A percentile compares a stretch with the other conserved stretches of the same genome.
These are phyloP conservation scores for Nigrospora sphaerica DNA, from an alignment of 2,329 filamentous ascomycete genomes.

Conservation along the genomic window DNA sequence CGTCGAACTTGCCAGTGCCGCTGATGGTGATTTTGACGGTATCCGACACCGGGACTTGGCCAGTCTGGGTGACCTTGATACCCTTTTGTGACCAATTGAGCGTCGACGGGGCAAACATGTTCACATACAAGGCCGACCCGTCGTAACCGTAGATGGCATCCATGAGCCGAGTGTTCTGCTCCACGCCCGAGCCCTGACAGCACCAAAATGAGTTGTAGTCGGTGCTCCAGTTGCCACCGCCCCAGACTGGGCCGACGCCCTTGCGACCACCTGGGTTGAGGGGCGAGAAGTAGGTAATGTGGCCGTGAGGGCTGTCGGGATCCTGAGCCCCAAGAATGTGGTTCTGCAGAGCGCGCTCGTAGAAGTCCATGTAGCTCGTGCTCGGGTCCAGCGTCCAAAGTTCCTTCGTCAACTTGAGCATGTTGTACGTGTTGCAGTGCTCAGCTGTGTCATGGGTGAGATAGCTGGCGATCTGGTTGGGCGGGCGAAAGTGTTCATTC, in stretches of 20 bases:
- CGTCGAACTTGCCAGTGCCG: slow-evolving; percentile 21
- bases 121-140: slow-evolving; percentile 34
- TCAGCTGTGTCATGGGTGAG: slow-evolving; percentile 40
- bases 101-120: slow-evolving; percentile 39
- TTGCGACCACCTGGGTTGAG: slow-evolving; percentile 38
- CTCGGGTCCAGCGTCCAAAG: slow-evolving; percentile 37
- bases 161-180: slow-evolving; percentile 43
- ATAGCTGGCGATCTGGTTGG: slow-evolving; percentile 37
- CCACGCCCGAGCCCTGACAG: slow-evolving; percentile 43
- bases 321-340: slow-evolving; percentile 43
- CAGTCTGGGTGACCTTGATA: slow-evolving; percentile 34
- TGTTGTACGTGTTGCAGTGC: slow-evolving; percentile 49
- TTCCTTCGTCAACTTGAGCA: slow-evolving; percentile 47
- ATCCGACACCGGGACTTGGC: slow-evolving; percentile 32
- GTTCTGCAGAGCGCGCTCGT: slow-evolving; percentile 42
- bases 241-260: slow-evolving; percentile 45
- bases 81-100: slow-evolving; percentile 33
- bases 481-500: slow-evolving; percentile 40
- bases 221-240: slow-evolving; percentile 46
- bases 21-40: slow-evolving; percentile 29
- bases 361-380: slow-evolving; percentile 43
- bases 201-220: slow-evolving; percentile 48
- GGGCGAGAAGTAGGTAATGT: slow-evolving; percentile 46
- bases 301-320: slow-evolving; percentile 34
- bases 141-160: slow-evolving; percentile 45